Conservation (phyloP, 331 rosid species). For the Stylosanthes scabra region DNA sequence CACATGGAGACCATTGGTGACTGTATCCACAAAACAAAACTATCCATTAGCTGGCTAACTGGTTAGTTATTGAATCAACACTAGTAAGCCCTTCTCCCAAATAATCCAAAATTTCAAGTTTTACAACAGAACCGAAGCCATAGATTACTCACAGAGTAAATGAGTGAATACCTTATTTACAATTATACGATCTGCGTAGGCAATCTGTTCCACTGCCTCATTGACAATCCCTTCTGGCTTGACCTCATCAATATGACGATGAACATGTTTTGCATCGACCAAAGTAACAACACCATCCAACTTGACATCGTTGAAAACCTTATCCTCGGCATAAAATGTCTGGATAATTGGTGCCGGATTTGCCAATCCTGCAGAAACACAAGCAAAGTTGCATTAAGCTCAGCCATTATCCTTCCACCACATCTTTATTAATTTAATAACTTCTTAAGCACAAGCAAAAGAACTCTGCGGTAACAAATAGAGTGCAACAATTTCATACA, state of each 20-base stretch:
- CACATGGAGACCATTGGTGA: neutral
- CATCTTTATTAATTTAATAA: neutral
- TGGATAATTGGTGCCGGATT: slow-evolving; percentile 97
- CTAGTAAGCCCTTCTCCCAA: neutral
- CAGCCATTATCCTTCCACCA: neutral
- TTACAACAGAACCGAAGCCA: no score
- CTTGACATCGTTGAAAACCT: slow-evolving; percentile 80
- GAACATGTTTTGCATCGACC: slow-evolving; percentile 92
- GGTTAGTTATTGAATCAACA: neutral
- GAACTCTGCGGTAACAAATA: neutral
- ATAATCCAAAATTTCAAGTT: slow-evolving; percentile 31
- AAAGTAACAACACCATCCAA: slow-evolving; percentile 96
- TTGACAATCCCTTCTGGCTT: slow-evolving; percentile 89
- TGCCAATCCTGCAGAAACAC: slow-evolving; percentile 73
- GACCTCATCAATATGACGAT: slow-evolving; percentile 82
- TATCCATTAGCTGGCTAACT: neutral
- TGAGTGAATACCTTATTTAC: slow-evolving; percentile 73
- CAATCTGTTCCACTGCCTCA: slow-evolving; percentile 93
- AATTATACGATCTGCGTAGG: slow-evolving; percentile 93
- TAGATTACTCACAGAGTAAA: no score
- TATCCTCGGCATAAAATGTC: slow-evolving; percentile 93
- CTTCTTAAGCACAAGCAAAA: neutral
- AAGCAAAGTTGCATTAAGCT: neutral
- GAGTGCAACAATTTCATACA: no score
- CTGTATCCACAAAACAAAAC: neutral